phyloP scores from a whole-genome alignment of 2,329 filamentous ascomycete species.

The Didymella arachidicola region DNA sequence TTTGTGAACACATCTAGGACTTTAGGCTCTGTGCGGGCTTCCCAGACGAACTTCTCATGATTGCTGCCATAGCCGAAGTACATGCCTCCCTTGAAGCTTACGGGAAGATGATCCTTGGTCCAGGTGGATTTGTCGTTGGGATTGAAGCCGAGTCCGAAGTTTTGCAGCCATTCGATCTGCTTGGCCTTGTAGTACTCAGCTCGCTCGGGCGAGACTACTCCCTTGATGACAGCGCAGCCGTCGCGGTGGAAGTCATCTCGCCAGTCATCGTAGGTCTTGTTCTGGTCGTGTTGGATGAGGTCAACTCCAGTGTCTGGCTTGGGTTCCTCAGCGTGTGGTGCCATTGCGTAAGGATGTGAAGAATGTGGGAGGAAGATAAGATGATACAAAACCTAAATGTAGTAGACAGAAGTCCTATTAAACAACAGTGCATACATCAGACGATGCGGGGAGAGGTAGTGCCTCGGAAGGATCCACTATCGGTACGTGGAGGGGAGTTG shows the following conservation, averaged over 20 bases:
- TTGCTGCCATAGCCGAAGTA: background rate
- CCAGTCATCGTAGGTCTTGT: background rate
- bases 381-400: background rate
- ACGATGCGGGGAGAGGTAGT: background rate
- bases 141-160: background rate
- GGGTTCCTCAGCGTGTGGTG: background rate
- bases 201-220: background rate
- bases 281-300: background rate
- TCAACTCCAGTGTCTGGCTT: background rate
- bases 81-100: background rate
- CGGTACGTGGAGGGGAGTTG: background rate
- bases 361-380: background rate
- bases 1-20: background rate
- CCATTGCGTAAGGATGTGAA: background rate
- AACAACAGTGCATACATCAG: background rate
- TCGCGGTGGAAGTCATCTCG: background rate
- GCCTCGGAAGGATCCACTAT: background rate
- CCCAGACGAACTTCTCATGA: background rate
- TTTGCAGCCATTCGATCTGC: background rate
- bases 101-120: background rate
- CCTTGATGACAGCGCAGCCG: background rate
- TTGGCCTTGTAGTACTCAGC: background rate
- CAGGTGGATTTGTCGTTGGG: background rate
- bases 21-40: background rate
- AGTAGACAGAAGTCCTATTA: background rate